These are phyloP conservation scores for sorghum (Sorghum bicolor) DNA, from an alignment of 176 grass and related monocot genomes.

Conservation along the genomic window DNA sequence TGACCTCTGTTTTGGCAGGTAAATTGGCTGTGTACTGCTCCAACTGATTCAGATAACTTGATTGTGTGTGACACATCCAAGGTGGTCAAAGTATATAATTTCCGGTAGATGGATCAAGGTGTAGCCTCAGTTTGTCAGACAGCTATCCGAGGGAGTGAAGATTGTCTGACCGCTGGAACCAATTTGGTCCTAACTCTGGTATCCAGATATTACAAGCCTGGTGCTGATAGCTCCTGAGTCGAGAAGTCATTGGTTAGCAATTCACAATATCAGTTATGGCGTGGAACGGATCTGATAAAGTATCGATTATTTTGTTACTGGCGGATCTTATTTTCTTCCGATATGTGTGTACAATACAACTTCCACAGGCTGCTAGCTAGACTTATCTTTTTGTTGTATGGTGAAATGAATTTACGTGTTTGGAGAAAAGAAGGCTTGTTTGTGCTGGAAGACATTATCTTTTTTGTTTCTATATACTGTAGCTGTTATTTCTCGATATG, in stretches of 20 bases:
- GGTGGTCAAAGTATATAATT: slow-evolving; percentile 72
- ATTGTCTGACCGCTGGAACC: not conserved
- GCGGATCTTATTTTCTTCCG: not conserved
- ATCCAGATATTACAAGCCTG: not conserved
- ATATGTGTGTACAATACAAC: not conserved
- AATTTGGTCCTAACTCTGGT: not conserved
- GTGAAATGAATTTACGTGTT: not conserved
- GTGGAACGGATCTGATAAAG: not conserved
- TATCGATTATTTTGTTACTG: not conserved
- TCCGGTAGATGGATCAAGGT: slow-evolving; percentile 32
- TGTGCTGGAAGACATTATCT: not conserved
- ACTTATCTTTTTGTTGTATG: slow-evolving; percentile 11
- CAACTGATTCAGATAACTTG: slow-evolving; percentile 85
- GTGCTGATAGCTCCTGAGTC: not conserved
- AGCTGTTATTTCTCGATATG: not conserved
- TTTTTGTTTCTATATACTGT: not conserved
- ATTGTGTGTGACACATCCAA: slow-evolving; percentile 91
- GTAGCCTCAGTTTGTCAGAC: not conserved
- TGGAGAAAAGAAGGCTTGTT: not conserved
- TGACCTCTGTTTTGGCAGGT: slow-evolving; percentile 51
- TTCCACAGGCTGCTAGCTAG: not conserved
- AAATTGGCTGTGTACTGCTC: slow-evolving; percentile 82
- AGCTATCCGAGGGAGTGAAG: not conserved
- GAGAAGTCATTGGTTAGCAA: not conserved
- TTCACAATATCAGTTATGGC: not conserved